These are phyloP conservation scores for Vitis hybrid DNA, from an alignment of 177 flowering plant genomes.

Conservation along the genomic window DNA sequence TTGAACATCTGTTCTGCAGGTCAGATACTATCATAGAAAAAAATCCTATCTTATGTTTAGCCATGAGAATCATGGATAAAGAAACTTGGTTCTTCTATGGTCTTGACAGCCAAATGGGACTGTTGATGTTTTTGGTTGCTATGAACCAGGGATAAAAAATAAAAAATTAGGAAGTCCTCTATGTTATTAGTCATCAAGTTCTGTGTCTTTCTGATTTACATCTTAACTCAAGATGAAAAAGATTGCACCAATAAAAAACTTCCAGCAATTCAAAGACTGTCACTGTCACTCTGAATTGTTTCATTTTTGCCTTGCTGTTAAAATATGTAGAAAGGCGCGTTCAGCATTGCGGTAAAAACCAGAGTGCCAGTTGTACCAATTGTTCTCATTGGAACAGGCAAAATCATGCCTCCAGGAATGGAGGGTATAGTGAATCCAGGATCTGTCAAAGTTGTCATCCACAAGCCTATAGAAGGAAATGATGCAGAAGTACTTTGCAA, in stretches of 20 bases:
- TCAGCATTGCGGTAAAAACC: slow-evolving; percentile 81
- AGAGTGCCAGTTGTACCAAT: slow-evolving; percentile 87
- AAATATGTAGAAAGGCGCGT: slow-evolving; percentile 89
- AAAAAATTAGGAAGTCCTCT: too few species aligned
- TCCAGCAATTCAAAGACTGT: not conserved
- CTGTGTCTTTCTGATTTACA: not conserved
- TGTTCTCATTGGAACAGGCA: slow-evolving; percentile 83
- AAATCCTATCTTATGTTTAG: too few species aligned
- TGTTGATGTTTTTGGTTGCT: too few species aligned
- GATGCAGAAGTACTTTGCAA: slow-evolving; percentile 56
- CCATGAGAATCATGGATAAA: too few species aligned
- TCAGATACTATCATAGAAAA: not conserved
- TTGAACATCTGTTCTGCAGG: not conserved
- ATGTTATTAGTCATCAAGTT: too few species aligned
- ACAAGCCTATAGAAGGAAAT: slow-evolving; percentile 69
- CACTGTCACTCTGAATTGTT: not conserved
- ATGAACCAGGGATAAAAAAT: too few species aligned
- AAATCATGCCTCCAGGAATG: slow-evolving; percentile 86
- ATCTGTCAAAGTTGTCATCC: slow-evolving; percentile 69
- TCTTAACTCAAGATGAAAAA: not conserved
- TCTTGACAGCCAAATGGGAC: too few species aligned
- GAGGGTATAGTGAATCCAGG: slow-evolving; percentile 68
- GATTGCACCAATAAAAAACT: not conserved
- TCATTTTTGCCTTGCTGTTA: not conserved
- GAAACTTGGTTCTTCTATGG: too few species aligned